Evolutionary conservation across 2,329 filamentous ascomycete species (phyloP).

Genomic region (Knufia petricola): DNA sequence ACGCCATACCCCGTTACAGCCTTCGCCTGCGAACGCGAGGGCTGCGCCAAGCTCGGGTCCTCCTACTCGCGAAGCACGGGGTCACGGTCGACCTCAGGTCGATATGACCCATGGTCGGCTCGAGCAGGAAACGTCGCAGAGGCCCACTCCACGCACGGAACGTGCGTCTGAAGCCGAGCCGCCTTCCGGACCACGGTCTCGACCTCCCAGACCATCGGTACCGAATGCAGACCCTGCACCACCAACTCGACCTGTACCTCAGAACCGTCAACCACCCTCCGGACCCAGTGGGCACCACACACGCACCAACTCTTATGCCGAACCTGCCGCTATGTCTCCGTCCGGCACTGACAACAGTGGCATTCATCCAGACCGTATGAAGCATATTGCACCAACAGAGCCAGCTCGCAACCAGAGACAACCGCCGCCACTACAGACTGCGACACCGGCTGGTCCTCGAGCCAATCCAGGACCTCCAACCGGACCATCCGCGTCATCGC

Average conservation of each 20-base stretch:
- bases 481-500: conserved; percentile 29
- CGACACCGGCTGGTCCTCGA: conserved; percentile 34
- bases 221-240: conserved; percentile 11
- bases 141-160: conserved; percentile 39
- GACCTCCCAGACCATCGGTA: conserved; percentile 21
- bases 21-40: background rate
- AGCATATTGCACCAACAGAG: conserved; percentile 28
- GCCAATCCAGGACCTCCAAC: conserved; percentile 23
- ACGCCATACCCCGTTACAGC: conserved; percentile 1
- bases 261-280: conserved; percentile 36
- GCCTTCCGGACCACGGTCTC: conserved; percentile 46
- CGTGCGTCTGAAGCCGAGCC: conserved; percentile 30
- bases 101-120: conserved; percentile 41
- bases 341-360: conserved; percentile 34
- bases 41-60: background rate
- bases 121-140: conserved; percentile 28
- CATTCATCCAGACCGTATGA: conserved; percentile 47
- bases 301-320: conserved; percentile 28
- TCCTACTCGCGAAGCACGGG: conserved; percentile 9
- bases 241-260: conserved; percentile 11
- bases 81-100: conserved; percentile 18
- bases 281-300: conserved; percentile 34
- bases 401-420: conserved; percentile 13
- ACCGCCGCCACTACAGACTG: conserved; percentile 15
- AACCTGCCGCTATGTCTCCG: conserved; percentile 24